Evolutionary conservation across 2,329 filamentous ascomycete genomes (phyloP).

Genomic region (Cladorrhinum sp.): DNA sequence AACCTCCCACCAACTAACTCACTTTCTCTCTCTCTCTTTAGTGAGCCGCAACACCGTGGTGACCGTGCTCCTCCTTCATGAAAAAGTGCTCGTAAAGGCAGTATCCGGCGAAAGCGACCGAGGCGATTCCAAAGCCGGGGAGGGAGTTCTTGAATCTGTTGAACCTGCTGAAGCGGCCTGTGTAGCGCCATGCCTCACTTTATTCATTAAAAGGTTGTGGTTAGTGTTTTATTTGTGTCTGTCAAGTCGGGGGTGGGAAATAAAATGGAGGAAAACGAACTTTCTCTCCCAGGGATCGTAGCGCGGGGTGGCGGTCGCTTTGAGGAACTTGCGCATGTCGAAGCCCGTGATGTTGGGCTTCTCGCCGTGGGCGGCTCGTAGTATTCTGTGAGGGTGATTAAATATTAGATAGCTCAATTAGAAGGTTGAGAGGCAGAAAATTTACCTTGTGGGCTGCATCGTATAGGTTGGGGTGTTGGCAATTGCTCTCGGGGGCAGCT

Average conservation of each 20-base stretch:
- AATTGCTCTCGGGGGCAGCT: slow-evolving; percentile 22
- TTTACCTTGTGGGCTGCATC: slow-evolving; percentile 33
- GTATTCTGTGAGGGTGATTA: slow-evolving; percentile 39
- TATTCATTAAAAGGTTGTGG: neutral
- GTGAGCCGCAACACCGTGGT: slow-evolving; percentile 33
- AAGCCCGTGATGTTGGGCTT: slow-evolving; percentile 88
- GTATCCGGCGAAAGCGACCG: slow-evolving; percentile 86
- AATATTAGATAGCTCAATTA: neutral
- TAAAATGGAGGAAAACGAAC: slow-evolving; percentile 46
- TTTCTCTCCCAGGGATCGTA: slow-evolving; percentile 66
- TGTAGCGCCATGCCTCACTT: slow-evolving; percentile 95
- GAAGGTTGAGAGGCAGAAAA: neutral
- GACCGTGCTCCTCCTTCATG: slow-evolving; percentile 66
- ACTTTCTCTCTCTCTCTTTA: neutral
- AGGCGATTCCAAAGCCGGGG: slow-evolving; percentile 88
- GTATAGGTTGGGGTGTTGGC: slow-evolving; percentile 23
- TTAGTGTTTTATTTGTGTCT: too few species aligned
- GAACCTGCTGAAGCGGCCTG: slow-evolving; percentile 78
- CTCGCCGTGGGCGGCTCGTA: slow-evolving; percentile 48
- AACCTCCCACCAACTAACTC: neutral
- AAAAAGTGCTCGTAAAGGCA: slow-evolving; percentile 88
- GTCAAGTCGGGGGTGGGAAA: neutral
- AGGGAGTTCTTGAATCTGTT: slow-evolving; percentile 87
- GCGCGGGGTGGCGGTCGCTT: slow-evolving; percentile 60
- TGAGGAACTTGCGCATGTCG: slow-evolving; percentile 76